Percentiles rank a stretch among this genome's conserved stretches.
These are phyloP conservation scores for Penicillium chermesinum DNA, from an alignment of 495 filamentous ascomycete genomes.

Conservation along the genomic window DNA sequence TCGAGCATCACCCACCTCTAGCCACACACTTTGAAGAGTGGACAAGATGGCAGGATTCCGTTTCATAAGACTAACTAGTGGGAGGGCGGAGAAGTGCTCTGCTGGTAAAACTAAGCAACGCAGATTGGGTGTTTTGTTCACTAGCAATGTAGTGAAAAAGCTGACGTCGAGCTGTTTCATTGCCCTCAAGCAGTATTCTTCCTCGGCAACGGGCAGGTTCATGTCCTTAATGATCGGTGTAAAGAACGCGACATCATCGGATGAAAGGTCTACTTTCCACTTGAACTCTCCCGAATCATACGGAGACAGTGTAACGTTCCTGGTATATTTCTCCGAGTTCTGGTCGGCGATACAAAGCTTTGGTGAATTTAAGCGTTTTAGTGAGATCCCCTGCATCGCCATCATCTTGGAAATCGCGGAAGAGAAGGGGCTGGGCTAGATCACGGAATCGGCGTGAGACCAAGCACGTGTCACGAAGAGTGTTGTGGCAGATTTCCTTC, in stretches of 20 bases:
- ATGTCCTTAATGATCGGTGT: not conserved
- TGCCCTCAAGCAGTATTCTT: not conserved
- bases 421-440: constrained; percentile 24
- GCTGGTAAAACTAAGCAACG: constrained; percentile 12
- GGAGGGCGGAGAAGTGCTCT: constrained; percentile 5
- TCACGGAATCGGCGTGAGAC: constrained; percentile 19
- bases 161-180: constrained; percentile 6
- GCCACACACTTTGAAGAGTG: constrained; percentile 12
- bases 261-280: not conserved
- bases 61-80: constrained; percentile 10
- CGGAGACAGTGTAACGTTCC: not conserved
- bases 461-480: constrained; percentile 16
- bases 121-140: constrained; percentile 23
- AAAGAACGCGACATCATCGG: not conserved
- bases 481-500: not conserved
- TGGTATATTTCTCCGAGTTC: constrained; percentile 19
- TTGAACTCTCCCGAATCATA: not conserved
- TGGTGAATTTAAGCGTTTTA: constrained; percentile 10
- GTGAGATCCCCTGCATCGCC: not conserved
- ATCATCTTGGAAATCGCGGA: constrained; percentile 10
- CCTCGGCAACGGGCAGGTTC: not conserved
- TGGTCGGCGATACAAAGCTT: constrained; percentile 11
- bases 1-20: constrained; percentile 1
- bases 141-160: constrained; percentile 13
- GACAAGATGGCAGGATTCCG: constrained; percentile 15